phyloP scores from a whole-genome alignment of 2,329 filamentous ascomycete species.

The Aspergillus flavus region DNA sequence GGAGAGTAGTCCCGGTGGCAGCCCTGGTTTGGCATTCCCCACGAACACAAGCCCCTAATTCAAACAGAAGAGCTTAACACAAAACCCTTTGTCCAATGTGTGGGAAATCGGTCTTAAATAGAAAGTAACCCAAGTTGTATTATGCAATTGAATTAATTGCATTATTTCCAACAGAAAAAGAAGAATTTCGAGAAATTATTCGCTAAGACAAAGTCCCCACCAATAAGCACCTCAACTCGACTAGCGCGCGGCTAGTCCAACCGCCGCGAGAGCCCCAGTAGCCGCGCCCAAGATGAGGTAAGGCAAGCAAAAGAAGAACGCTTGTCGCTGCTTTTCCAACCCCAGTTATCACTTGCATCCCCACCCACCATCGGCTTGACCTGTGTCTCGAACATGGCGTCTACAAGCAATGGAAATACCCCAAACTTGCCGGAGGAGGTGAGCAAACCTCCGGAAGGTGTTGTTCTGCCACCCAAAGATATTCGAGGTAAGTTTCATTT shows the following conservation, averaged over 20 bases:
- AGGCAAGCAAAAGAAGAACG: conserved; percentile 4
- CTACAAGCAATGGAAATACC: conserved; percentile 43
- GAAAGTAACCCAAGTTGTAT: neutral
- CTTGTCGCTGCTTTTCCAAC: neutral
- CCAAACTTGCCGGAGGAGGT: conserved; percentile 56
- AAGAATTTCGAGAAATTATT: neutral
- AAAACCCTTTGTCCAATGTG: neutral
- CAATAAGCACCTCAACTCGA: neutral
- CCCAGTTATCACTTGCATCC: neutral
- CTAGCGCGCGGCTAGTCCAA: conserved; percentile 4
- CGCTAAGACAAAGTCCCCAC: neutral
- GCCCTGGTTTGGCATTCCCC: neutral
- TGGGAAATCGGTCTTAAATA: neutral
- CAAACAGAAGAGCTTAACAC: neutral
- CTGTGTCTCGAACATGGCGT: conserved; percentile 38
- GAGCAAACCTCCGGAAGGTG: conserved; percentile 76
- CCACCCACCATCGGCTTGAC: neutral
- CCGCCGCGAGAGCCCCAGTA: neutral
- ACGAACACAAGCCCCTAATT: neutral
- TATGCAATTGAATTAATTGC: neutral
- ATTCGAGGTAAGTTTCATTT: conserved; percentile 61
- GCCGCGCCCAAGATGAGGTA: conserved; percentile 5
- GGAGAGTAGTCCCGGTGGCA: neutral
- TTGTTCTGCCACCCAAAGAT: conserved; percentile 83
- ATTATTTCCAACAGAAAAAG: neutral